Evolutionary conservation across 2,329 filamentous ascomycete genomes (phyloP).

Genomic region (Botrytis pseudocinerea): DNA sequence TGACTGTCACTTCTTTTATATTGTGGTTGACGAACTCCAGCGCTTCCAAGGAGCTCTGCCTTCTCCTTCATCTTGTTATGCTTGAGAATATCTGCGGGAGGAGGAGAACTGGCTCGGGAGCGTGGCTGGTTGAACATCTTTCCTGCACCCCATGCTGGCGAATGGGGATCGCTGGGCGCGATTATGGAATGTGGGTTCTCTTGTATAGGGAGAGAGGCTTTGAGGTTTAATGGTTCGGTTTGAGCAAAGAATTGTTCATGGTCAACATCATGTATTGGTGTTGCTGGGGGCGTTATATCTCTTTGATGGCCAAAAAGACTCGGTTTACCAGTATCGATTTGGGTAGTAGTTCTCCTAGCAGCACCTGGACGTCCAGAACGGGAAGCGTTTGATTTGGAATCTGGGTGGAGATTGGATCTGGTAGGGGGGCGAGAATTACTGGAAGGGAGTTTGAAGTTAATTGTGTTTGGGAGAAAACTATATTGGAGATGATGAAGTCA

Average conservation of each 20-base stretch:
- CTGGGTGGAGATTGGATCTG: slow-evolving; percentile 8
- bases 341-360: slow-evolving; percentile 47
- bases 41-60: slow-evolving; percentile 57
- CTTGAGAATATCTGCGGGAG: slow-evolving; percentile 73
- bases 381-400: background rate
- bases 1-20: slow-evolving; percentile 61
- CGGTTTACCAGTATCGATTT: slow-evolving; percentile 54
- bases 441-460: slow-evolving; percentile 76
- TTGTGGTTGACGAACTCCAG: slow-evolving; percentile 58
- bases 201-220: slow-evolving; percentile 56
- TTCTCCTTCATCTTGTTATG: slow-evolving; percentile 60
- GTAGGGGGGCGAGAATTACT: slow-evolving; percentile 43
- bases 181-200: slow-evolving; percentile 52
- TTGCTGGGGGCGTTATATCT: slow-evolving; percentile 40
- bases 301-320: slow-evolving; percentile 39
- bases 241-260: slow-evolving; percentile 55
- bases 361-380: slow-evolving; percentile 27
- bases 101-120: slow-evolving; percentile 71
- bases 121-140: slow-evolving; percentile 61
- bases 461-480: slow-evolving; percentile 89
- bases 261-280: slow-evolving; percentile 43
- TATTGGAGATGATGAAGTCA: background rate
- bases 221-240: slow-evolving; percentile 52
- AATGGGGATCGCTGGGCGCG: slow-evolving; percentile 71
- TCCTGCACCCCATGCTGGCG: slow-evolving; percentile 69